Evolutionary conservation across 73 alveolate species (phyloP), one percentile per base, ranked within the genome.

Genomic region (Paramecium sexaurelia): DNA sequence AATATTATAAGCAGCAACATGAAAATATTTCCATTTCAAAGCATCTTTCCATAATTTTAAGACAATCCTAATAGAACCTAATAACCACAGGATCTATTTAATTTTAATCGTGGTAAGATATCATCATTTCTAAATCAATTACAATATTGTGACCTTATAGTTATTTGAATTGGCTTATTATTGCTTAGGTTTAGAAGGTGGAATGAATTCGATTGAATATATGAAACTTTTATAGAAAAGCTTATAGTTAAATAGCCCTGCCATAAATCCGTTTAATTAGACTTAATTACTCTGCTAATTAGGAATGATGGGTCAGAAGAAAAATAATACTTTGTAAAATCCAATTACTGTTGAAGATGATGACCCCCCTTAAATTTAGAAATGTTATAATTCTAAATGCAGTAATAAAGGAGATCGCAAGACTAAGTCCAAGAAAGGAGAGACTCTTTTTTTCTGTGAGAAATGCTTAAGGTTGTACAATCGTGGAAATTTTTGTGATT

Each of bases 401-500:
- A 19, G 13, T 9, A 45, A 45, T 15, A 78, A 40, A 15, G 90
- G 90, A 78, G 90, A 78, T 22, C 45, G 73, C 8, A 78, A 78
- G 55, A 33, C 36, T 0, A 78, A 78, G 75, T 41, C 90, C n/a
- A 78, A 78, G 43, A 39, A 45, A 13, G 45, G 55, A 10, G 90
- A 78, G 40, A 26, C n/a, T 19, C 26, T 78, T 3, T 26, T 20
- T 7, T 45, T 78, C 90, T 78, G 90, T 78, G 90, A 78, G 43
- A 78, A 78, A 39, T 78, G 90, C 22, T 78, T 24, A 15, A 78
- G 73, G 29, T 5, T 78, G 73, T 78, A 78, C 32, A 39, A 78
- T 39, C 43, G 71, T 8, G 90, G 90, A 78, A 78, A 78, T 78
- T 78, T 41, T 45, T 78, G 90, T 78, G 90, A 78, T 78, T 78